These are phyloP conservation scores for Ceratobasidium sp. DNA, from an alignment of 1,284 basidiomycete genomes.

Conservation along the genomic window DNA sequence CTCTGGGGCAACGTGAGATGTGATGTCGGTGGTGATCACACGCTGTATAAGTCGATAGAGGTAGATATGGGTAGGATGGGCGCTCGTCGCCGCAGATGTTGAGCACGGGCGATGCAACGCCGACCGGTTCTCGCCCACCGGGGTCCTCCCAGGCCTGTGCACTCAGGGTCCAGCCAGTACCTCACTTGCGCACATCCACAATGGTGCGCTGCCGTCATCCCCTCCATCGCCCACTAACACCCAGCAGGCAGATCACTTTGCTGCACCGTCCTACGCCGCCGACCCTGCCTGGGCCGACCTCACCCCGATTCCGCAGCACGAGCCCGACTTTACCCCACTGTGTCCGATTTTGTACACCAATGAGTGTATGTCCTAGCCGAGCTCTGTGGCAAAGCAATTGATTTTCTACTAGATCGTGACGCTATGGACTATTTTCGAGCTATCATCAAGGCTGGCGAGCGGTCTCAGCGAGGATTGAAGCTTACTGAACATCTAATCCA, in stretches of 20 bases:
- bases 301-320: constrained; percentile 80
- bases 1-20: too few relatives aligned
- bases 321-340: constrained; percentile 71
- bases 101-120: not conserved
- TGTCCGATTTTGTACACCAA: constrained; percentile 88
- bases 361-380: constrained; percentile 70
- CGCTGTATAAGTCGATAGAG: too few relatives aligned
- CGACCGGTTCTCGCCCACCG: not conserved
- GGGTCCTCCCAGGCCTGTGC: not conserved
- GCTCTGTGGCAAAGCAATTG: constrained; percentile 32
- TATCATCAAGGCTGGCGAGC: constrained; percentile 76
- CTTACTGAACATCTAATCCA: constrained; percentile 87
- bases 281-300: constrained; percentile 82
- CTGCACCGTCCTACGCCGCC: constrained; percentile 61
- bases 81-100: not conserved
- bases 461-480: constrained; percentile 78
- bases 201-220: too few relatives aligned
- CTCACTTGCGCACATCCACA: not conserved
- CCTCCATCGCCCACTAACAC: too few relatives aligned
- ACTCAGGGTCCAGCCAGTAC: not conserved
- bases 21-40: too few relatives aligned
- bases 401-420: constrained; percentile 73
- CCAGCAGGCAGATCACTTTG: too few relatives aligned
- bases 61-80: too few relatives aligned
- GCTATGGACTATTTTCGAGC: constrained; percentile 92